These are phyloP conservation scores for Trypanosoma platydactyli DNA, from an alignment of 208 protist species.

Conservation along the genomic window DNA sequence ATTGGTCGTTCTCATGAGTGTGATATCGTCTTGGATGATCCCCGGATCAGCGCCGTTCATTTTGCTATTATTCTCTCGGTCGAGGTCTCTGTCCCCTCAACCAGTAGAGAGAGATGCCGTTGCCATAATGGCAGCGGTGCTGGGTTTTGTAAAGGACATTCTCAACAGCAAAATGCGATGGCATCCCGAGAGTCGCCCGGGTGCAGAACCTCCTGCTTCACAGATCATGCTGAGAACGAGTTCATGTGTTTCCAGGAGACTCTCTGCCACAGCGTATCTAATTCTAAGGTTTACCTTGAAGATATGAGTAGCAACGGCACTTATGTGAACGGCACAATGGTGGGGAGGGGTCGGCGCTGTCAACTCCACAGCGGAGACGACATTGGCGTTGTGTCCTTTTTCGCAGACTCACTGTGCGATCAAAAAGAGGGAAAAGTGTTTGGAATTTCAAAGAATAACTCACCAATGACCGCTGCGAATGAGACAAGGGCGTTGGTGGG, in stretches of 20 bases:
- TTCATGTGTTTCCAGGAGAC: background rate
- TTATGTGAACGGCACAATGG: conserved; percentile 67
- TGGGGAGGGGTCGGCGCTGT: conserved; percentile 40
- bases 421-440: background rate
- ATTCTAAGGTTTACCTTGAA: conserved; percentile 42
- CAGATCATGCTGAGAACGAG: conserved; percentile 6
- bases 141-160: background rate
- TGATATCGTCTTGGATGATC: conserved; percentile 41
- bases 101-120: background rate
- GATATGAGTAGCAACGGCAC: conserved; percentile 78
- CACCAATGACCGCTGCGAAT: background rate
- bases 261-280: background rate
- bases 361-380: conserved; percentile 62
- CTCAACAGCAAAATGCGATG: too few species aligned
- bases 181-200: too few species aligned
- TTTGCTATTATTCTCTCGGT: conserved; percentile 54
- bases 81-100: conserved; percentile 32
- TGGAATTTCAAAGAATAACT: background rate
- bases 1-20: conserved; percentile 45
- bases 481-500: background rate
- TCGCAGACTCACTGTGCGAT: conserved; percentile 4
- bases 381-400: conserved; percentile 57
- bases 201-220: background rate
- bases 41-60: conserved; percentile 51
- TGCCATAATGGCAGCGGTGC: background rate